Conservation (phyloP, 306 rosid species). For the Rubus parviflorus region DNA sequence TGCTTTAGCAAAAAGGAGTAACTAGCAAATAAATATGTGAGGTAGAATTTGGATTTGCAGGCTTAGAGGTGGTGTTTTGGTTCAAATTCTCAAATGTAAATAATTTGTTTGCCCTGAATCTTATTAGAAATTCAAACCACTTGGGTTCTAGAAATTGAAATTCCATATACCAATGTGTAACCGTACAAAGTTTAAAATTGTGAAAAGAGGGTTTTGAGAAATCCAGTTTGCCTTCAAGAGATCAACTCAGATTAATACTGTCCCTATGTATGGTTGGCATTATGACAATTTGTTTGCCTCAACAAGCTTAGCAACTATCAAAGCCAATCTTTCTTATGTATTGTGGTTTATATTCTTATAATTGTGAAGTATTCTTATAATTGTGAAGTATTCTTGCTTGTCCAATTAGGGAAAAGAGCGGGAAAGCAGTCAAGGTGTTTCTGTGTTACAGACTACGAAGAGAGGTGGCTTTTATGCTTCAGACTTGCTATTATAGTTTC, state of each 20-base stretch:
- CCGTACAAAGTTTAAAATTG: background rate
- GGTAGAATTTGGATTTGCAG: background rate
- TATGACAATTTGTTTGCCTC: background rate
- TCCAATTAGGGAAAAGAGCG: conserved; percentile 42
- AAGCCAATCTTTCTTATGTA: background rate
- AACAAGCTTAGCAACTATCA: background rate
- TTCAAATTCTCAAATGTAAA: background rate
- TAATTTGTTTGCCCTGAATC: background rate
- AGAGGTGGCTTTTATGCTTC: conserved; percentile 43
- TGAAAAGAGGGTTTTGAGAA: background rate
- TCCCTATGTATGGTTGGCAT: background rate
- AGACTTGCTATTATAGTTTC: conserved; percentile 11
- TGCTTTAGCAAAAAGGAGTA: background rate
- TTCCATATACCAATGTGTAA: background rate
- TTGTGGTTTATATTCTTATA: background rate
- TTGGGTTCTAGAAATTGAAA: background rate
- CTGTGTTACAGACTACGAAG: conserved; percentile 37
- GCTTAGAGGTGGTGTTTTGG: background rate
- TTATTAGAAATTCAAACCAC: background rate
- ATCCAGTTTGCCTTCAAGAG: background rate
- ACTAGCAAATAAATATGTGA: background rate
- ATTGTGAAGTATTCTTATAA: background rate
- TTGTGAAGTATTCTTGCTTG: background rate
- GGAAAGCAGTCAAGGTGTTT: conserved; percentile 38
- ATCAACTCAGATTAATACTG: background rate